Conservation (phyloP, 2,329 filamentous ascomycete species). For the Fusarium lateritium region DNA sequence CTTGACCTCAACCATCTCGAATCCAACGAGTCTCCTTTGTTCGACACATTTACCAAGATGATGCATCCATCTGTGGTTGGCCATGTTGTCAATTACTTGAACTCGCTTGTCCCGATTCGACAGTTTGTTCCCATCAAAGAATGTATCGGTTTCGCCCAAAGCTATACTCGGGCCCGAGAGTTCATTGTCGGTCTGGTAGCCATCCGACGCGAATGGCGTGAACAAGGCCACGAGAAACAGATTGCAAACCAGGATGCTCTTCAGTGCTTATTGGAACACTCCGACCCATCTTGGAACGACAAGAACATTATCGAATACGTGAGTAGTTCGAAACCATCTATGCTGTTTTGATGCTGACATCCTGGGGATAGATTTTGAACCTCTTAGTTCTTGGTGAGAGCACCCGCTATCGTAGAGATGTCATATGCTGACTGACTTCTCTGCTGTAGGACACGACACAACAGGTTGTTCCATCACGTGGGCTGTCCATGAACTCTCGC, state of each 20-base stretch:
- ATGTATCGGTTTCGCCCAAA: slow-evolving; percentile 54
- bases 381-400: slow-evolving; percentile 59
- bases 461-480: slow-evolving; percentile 61
- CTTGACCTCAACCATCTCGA: slow-evolving; percentile 55
- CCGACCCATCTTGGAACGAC: slow-evolving; percentile 42
- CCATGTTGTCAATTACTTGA: slow-evolving; percentile 52
- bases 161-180: slow-evolving; percentile 49
- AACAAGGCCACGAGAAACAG: slow-evolving; percentile 7
- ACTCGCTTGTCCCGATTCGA: slow-evolving; percentile 55
- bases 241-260: slow-evolving; percentile 43
- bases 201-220: slow-evolving; percentile 10
- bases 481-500: slow-evolving; percentile 58
- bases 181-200: slow-evolving; percentile 49
- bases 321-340: background rate
- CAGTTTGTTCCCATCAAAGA: slow-evolving; percentile 55
- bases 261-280: slow-evolving; percentile 55
- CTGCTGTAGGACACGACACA: slow-evolving; percentile 57
- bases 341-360: slow-evolving; percentile 42
- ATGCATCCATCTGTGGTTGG: slow-evolving; percentile 48
- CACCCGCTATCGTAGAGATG: background rate
- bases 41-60: slow-evolving; percentile 40
- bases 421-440: background rate
- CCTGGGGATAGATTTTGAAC: slow-evolving; percentile 58
- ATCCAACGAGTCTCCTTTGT: slow-evolving; percentile 45
- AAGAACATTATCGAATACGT: slow-evolving; percentile 51